A percentile compares a stretch with the other conserved stretches of the same genome.
phyloP scores from a whole-genome alignment of 176 grass and related monocot species.

The Rhynchospora breviuscula region DNA sequence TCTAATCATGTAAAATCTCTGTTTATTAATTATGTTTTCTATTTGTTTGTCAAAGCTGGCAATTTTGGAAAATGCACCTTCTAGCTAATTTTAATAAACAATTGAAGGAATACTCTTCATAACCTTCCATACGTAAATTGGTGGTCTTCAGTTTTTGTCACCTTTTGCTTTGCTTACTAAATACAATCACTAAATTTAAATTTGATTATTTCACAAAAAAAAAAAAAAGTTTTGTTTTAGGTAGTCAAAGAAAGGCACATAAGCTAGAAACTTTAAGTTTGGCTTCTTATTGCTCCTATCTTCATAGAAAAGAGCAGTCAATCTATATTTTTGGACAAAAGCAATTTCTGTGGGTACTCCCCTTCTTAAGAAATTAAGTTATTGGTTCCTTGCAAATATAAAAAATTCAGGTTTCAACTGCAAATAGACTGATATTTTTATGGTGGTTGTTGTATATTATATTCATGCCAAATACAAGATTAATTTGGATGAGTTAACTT shows the following conservation, averaged over 20 bases:
- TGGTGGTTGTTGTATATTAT: too few species aligned
- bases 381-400: not conserved
- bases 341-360: not conserved
- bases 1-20: slow-evolving; percentile 24
- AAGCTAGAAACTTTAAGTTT: not conserved
- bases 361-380: not conserved
- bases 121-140: not conserved
- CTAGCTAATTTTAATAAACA: too few species aligned
- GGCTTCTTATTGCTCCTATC: not conserved
- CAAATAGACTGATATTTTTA: not conserved
- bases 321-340: not conserved
- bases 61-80: too few species aligned
- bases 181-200: not conserved
- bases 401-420: not conserved
- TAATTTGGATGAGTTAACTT: not conserved
- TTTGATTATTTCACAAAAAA: not conserved
- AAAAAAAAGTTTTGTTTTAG: not conserved
- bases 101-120: not conserved
- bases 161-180: not conserved
- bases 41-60: too few species aligned
- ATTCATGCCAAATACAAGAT: not conserved
- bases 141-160: not conserved
- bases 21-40: not conserved
- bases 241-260: not conserved
- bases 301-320: not conserved